Base-by-base conservation (phyloP, 495 filamentous ascomycete genomes). In the Viridothelium virens region DNA sequence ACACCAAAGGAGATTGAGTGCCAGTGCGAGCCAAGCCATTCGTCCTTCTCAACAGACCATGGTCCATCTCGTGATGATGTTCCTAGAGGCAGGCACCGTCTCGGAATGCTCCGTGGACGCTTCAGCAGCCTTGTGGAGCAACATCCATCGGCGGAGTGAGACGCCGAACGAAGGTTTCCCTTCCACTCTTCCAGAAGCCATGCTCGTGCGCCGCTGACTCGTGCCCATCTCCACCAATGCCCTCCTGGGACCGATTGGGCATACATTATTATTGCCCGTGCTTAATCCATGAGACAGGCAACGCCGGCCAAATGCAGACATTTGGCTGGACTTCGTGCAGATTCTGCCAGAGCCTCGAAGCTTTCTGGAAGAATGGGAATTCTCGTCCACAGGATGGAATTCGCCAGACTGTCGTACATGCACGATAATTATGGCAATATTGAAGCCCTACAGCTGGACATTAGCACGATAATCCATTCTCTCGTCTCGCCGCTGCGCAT, bases 151-250 rank as follows among this genome's bases (percentile, higher is more conserved):
- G 53, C 31, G 53, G 6, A 36, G 18, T 11, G 11, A 59, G 53
- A 59, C 53, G 53, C 53, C 53, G 53, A 59, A 59, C 53, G 18
- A 59, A 59, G 53, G 5, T 59, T 59, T 59, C 53, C 36, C 53
- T 18, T 33, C 53, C 53, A 33, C 25, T 36, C 53, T 59, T 59
- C 53, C 53, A 59, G 53, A 59, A 59, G 53, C n/a, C 31, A 9
- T 36, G 25, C 53, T 59, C 25, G 48, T 14, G 48, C 48, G 53
- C 31, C 53, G 36, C 53, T 59, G 53, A 59, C 53, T 59, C 53
- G 53, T 59, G 53, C 3, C 18, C 6, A 59, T 18, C 25, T 36
- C 53, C 53, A 59, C 11, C 53, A 9, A 3, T 59, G 25, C 3
- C 25, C 25, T 25, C 25, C 25, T 25, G 25, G 25, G 25, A 4